Evolutionary conservation across 1,284 basidiomycete genomes (phyloP).

Genomic region (Porogramme epimiltina): DNA sequence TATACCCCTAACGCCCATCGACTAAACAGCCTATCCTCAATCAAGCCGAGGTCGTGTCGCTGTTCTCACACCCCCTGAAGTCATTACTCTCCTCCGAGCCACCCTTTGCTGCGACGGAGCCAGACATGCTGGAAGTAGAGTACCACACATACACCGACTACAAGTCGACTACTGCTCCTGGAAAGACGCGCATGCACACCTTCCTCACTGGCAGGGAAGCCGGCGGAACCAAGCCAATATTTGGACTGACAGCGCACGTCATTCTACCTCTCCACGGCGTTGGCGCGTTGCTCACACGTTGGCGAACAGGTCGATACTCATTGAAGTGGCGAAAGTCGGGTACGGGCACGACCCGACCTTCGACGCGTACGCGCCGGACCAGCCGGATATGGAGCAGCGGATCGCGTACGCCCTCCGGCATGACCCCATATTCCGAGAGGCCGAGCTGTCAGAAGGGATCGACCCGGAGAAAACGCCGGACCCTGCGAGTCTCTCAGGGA

Average conservation of each 20-base stretch:
- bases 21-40: constrained; percentile 75
- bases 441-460: constrained; percentile 53
- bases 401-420: constrained; percentile 60
- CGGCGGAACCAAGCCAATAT: constrained; percentile 81
- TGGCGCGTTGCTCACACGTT: neutral
- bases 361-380: constrained; percentile 55
- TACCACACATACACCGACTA: constrained; percentile 71
- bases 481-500: constrained; percentile 11
- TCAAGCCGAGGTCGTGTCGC: constrained; percentile 69
- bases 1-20: constrained; percentile 1
- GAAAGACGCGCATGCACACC: constrained; percentile 61
- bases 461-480: constrained; percentile 28
- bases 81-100: constrained; percentile 71
- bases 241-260: constrained; percentile 75
- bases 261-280: constrained; percentile 16
- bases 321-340: constrained; percentile 67
- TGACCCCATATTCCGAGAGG: constrained; percentile 49
- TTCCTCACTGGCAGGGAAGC: constrained; percentile 84
- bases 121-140: constrained; percentile 52
- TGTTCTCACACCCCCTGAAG: constrained; percentile 82
- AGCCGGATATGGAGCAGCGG: constrained; percentile 54
- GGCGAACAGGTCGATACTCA: constrained; percentile 63
- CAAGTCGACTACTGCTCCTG: constrained; percentile 42
- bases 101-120: constrained; percentile 60
- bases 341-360: constrained; percentile 69